Base-by-base conservation (phyloP, 2,329 filamentous ascomycete genomes). In the Clarireedia paspali region DNA sequence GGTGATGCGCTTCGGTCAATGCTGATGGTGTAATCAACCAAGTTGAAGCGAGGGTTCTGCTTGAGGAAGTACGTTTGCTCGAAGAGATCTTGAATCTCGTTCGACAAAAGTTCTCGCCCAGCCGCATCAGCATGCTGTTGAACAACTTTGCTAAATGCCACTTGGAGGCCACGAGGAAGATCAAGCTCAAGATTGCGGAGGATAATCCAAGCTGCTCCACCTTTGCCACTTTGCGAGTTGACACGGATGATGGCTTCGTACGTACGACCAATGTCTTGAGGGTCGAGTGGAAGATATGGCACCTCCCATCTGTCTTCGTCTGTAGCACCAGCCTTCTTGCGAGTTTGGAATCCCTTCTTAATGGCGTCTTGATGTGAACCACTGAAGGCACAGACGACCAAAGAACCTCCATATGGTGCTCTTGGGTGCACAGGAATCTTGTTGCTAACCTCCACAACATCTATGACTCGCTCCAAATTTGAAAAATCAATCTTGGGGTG, bases 201-300 rank as follows among this genome's bases (percentile, higher is more conserved):
- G 69, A 97, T 91, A 69, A 97, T 88, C 89, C 89, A 97, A 50
- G 92, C 91, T 58, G 89, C 86, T 65, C 94, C 94, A 59, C 92
- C 92, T 76, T 99, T 97, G 62, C 92, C 92, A 65, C 84, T 89
- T 71, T 97, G 92, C 17, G 89, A 95, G 77, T 97, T 99, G 80
- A 97, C 92, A 58, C 92, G 88, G 70, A 97, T 97, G 69, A 97
- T 88, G 57, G 92, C 92, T 74, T 97, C 91, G 80, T 97, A 97
- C n/a, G 86, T 96, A 57, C 92, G 85, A 50, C 92, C 92, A 62
- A 97, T 96, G 68, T 97, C 92, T 67, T 88, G 80, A 5, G 92
- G 92, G 68, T 97, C 92, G 65, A 97, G 81, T 12, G 92, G 92
- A 49, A 97, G 85, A 70, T 97, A 97, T 0, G 92, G 92, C 40